Percentiles rank a stretch among this genome's conserved stretches.
phyloP scores from a whole-genome alignment of 148 eudicot species.

The Camellia lanceoleosa region DNA sequence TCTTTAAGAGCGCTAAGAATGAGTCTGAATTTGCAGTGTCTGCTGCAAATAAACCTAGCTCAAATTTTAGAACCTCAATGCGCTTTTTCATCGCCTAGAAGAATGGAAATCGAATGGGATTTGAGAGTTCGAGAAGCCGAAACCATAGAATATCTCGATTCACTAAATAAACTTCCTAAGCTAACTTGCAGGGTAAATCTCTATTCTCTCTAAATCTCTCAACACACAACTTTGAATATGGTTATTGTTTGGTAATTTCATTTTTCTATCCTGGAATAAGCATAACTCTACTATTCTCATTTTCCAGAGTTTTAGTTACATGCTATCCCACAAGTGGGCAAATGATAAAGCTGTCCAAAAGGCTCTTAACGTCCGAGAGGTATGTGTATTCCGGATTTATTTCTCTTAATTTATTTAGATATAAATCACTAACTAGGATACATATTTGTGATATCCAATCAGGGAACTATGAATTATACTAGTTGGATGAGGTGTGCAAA shows the following conservation, averaged over 20 bases:
- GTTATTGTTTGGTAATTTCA: too few species aligned
- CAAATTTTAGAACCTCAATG: conserved; percentile 26
- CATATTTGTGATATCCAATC: neutral
- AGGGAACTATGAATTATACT: conserved; percentile 22
- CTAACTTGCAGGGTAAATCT: conserved; percentile 6
- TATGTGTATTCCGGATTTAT: neutral
- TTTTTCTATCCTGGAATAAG: neutral
- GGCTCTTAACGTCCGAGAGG: conserved; percentile 22
- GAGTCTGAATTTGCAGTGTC: neutral
- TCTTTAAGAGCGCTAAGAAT: neutral
- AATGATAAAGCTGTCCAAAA: conserved; percentile 21
- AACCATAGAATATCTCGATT: conserved; percentile 2
- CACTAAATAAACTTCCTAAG: conserved; percentile 14
- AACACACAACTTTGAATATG: neutral
- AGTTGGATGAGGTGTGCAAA: conserved; percentile 27
- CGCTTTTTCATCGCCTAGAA: conserved; percentile 2
- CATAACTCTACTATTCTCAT: neutral
- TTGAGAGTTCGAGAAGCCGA: conserved; percentile 12
- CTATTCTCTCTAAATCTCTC: conserved; percentile 1
- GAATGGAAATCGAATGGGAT: conserved; percentile 22
- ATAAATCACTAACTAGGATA: neutral
- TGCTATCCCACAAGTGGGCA: conserved; percentile 18
- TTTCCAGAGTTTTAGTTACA: conserved; percentile 16
- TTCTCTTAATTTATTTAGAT: neutral
- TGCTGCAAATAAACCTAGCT: conserved; percentile 9